Conservation (phyloP, 768 basidiomycete genomes). For the Mycena metata region DNA sequence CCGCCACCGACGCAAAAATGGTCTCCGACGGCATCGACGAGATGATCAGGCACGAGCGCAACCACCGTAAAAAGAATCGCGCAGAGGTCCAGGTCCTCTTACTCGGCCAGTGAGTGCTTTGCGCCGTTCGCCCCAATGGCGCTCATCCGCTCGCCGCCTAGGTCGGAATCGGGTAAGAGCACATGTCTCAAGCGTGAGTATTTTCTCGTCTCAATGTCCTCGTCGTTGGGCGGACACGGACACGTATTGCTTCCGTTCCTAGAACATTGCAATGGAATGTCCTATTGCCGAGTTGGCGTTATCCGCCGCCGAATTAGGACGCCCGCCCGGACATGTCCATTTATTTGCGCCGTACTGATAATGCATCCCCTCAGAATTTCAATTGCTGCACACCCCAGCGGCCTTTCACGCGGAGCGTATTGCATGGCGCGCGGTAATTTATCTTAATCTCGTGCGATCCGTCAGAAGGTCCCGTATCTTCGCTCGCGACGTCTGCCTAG, state of each 20-base stretch:
- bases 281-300: slow-evolving; percentile 28
- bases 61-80: slow-evolving; percentile 69
- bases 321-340: background rate
- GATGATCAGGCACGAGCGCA: slow-evolving; percentile 76
- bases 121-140: background rate
- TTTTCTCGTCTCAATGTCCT: slow-evolving; percentile 15
- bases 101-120: slow-evolving; percentile 70
- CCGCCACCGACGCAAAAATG: slow-evolving; percentile 79
- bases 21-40: slow-evolving; percentile 86
- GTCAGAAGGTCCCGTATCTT: slow-evolving; percentile 69
- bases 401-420: slow-evolving; percentile 85
- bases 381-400: slow-evolving; percentile 82
- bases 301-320: slow-evolving; percentile 33
- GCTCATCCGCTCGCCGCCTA: slow-evolving; percentile 27
- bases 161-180: slow-evolving; percentile 89
- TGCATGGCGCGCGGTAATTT: slow-evolving; percentile 90
- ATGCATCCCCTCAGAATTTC: slow-evolving; percentile 72
- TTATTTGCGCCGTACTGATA: slow-evolving; percentile 3
- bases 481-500: slow-evolving; percentile 33
- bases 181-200: slow-evolving; percentile 90
- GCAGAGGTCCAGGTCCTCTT: slow-evolving; percentile 82
- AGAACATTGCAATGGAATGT: slow-evolving; percentile 37
- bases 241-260: slow-evolving; percentile 35
- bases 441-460: slow-evolving; percentile 89
- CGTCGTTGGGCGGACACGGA: slow-evolving; percentile 23